phyloP scores from a whole-genome alignment of 1,284 basidiomycete species.

The Polyporus tsugae region DNA sequence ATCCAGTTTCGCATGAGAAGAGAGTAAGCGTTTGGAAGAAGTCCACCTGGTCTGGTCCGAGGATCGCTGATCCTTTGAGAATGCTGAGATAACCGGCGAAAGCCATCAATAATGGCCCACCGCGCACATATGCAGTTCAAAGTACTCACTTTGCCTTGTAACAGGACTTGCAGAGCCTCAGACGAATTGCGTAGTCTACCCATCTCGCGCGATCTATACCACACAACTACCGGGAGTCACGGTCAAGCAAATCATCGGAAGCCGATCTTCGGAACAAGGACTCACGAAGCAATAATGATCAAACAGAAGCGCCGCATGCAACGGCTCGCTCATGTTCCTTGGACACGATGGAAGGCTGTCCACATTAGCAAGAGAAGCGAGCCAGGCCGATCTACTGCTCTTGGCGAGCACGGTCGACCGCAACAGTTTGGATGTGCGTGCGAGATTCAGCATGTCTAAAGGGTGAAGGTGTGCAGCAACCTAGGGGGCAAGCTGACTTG shows the following conservation, averaged over 20 bases:
- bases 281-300: constrained; percentile 27
- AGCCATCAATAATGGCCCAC: not conserved
- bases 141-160: constrained; percentile 18
- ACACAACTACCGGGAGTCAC: constrained; percentile 9
- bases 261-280: not conserved
- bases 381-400: constrained; percentile 29
- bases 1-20: constrained; percentile 4
- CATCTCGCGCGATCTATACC: constrained; percentile 14
- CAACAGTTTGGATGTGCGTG: constrained; percentile 14
- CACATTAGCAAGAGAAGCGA: constrained; percentile 14
- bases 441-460: constrained; percentile 15
- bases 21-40: not conserved
- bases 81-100: not conserved
- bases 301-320: constrained; percentile 32
- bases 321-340: not conserved
- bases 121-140: not conserved
- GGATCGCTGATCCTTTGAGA: not conserved
- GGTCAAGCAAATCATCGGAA: not conserved
- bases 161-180: constrained; percentile 19
- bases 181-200: constrained; percentile 22
- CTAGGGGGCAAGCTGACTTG: not conserved
- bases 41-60: not conserved
- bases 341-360: not conserved
- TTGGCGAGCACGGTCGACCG: constrained; percentile 28
- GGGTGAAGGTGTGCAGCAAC: constrained; percentile 16